These are phyloP conservation scores for Globisporangium cystogenes DNA, from an alignment of 352 stramenopile species.

Conservation along the genomic window DNA sequence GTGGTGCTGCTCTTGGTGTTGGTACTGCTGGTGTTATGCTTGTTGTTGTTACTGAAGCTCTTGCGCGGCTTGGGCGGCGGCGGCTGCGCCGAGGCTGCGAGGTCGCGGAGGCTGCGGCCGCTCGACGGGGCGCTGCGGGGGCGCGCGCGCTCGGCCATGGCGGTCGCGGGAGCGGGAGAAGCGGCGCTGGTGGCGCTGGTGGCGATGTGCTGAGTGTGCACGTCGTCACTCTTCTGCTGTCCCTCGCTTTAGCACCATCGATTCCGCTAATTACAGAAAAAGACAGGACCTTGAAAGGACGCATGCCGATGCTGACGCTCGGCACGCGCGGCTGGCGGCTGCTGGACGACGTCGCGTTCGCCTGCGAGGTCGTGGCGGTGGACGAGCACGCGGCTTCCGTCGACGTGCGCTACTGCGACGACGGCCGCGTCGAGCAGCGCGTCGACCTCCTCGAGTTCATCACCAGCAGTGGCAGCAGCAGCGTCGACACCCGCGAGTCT, in stretches of 20 bases:
- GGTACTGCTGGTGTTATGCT: not conserved
- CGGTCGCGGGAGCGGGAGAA: too few relatives aligned
- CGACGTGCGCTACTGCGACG: conserved; percentile 24
- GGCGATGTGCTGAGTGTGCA: too few relatives aligned
- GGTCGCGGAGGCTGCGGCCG: not conserved
- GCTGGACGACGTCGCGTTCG: conserved; percentile 25
- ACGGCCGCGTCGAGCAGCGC: conserved; percentile 16
- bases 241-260: too few relatives aligned
- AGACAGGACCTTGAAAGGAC: not conserved
- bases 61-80: not conserved
- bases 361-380: conserved; percentile 19
- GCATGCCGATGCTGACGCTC: conserved; percentile 3
- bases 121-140: not conserved
- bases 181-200: too few relatives aligned
- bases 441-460: conserved; percentile 23
- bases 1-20: not conserved
- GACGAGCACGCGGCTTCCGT: conserved; percentile 4
- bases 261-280: too few relatives aligned
- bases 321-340: conserved; percentile 14
- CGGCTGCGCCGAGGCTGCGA: not conserved
- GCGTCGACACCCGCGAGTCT: not conserved
- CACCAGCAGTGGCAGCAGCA: too few relatives aligned
- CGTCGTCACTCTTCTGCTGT: too few relatives aligned
- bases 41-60: not conserved
- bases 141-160: not conserved